Conservation (phyloP, 305 asterid species). For the Solanum hybrid region DNA sequence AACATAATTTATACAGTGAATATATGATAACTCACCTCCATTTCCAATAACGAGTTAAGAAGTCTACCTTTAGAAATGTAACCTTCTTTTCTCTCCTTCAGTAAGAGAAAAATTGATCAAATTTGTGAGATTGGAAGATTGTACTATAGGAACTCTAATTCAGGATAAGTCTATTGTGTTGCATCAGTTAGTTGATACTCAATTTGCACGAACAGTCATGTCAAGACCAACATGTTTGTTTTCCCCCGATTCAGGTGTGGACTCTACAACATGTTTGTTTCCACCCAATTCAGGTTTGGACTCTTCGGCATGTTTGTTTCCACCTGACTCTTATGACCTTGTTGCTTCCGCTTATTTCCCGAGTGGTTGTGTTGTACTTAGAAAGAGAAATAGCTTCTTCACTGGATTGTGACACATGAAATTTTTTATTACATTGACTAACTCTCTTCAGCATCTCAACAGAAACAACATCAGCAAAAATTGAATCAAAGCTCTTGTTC, state of each 20-base stretch:
- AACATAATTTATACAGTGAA: neutral
- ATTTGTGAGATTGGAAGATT: neutral
- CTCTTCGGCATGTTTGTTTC: slow-evolving; percentile 14
- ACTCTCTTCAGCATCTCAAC: slow-evolving; percentile 16
- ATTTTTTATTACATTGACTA: slow-evolving; percentile 14
- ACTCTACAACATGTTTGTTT: slow-evolving; percentile 20
- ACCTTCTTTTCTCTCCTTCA: neutral
- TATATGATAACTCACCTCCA: neutral
- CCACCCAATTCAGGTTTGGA: slow-evolving; percentile 43
- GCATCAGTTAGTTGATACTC: slow-evolving; percentile 16
- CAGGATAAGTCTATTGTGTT: neutral
- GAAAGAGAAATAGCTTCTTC: slow-evolving; percentile 3
- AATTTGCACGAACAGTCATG: slow-evolving; percentile 49
- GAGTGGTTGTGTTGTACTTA: neutral
- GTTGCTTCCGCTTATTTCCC: neutral
- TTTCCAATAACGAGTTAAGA: neutral
- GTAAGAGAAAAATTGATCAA: neutral
- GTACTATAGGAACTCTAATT: neutral
- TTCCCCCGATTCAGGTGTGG: neutral
- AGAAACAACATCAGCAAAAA: neutral
- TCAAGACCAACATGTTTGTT: slow-evolving; percentile 17
- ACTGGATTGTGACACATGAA: neutral
- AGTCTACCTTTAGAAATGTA: neutral
- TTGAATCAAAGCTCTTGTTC: no score
- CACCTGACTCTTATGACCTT: neutral